Evolutionary conservation across 345 rosid genomes (phyloP), one percentile per base, ranked within the genome.

Genomic region (Populus davidiana): DNA sequence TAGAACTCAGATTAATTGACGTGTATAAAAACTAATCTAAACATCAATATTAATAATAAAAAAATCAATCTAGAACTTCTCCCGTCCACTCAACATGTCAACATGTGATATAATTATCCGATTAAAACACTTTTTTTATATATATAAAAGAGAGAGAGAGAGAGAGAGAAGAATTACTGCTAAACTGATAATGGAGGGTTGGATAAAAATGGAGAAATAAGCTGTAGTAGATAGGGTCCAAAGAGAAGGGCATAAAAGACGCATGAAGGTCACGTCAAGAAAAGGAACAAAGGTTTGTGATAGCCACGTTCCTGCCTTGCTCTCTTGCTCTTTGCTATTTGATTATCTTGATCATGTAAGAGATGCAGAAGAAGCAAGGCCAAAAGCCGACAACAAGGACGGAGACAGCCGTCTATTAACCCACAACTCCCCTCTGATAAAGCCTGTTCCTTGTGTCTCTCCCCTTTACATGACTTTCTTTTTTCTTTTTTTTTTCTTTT

Each of bases 391-490:
- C 92, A 86, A 84, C 66, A 84, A 86, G 88, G 89, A 84, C 89
- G 84, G 83, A 76, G 72, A 68, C 90, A 90, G 89, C 90, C 90
- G 91, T 86, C 88, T 86, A 80, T 82, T 76, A 71, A 70, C 90
- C 86, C 85, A 79, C 82, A 70, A 82, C 86, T 70, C 81, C 27
- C 76, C 69, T 79, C 84, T 82, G 82, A 69, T 74, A 81, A 89
- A 89, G 88, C 86, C 87, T 84, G 83, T 79, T 35, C 77, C 49
- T 39, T 71, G 27, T 75, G 82, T 83, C 75, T 63, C 81, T 69
- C 56, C 6, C 5, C 27, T 50, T 36, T 56, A n/a, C 54, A 13
- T 11, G 50, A 3, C 50, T 13, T 47, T 4, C 9, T 13, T 44
- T 41, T 8, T 38, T 7, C 1, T 38, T 41, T 12, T 39, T n/a